Evolutionary conservation across 306 rosid genomes (phyloP).

Genomic region (Prunus persica): DNA sequence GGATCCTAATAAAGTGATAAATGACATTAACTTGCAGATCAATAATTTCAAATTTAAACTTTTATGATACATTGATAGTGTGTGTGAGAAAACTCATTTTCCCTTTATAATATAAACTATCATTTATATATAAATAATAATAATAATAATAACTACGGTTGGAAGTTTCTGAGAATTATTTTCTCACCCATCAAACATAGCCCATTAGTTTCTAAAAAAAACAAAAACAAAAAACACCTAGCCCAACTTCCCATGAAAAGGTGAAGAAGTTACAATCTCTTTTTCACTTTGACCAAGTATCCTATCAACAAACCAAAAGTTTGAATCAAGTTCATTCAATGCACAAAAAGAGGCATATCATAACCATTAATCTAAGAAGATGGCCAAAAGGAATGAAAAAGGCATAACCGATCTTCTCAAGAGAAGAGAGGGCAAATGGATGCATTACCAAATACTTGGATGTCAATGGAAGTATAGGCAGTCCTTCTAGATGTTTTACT

Average conservation of each 20-base stretch:
- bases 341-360: background rate
- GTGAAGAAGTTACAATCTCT: background rate
- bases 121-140: too few relatives aligned
- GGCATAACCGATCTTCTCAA: background rate
- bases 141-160: too few relatives aligned
- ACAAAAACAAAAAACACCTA: rapidly evolving
- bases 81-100: rapidly evolving
- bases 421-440: background rate
- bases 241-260: background rate
- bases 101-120: rapidly evolving
- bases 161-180: too few relatives aligned
- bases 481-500: background rate
- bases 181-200: too few relatives aligned
- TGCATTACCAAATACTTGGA: background rate
- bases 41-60: rapidly evolving
- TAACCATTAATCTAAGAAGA: background rate
- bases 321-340: background rate
- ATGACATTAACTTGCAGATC: rapidly evolving
- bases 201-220: background rate
- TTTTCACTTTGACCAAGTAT: background rate
- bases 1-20: too few relatives aligned
- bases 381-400: background rate
- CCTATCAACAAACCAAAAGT: background rate
- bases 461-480: background rate
- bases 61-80: rapidly evolving